A percentile compares a stretch with the other conserved stretches of the same genome.
Evolutionary conservation across 2,329 filamentous ascomycete species (phyloP).

Genomic region (Xylariomycetidae sp.): DNA sequence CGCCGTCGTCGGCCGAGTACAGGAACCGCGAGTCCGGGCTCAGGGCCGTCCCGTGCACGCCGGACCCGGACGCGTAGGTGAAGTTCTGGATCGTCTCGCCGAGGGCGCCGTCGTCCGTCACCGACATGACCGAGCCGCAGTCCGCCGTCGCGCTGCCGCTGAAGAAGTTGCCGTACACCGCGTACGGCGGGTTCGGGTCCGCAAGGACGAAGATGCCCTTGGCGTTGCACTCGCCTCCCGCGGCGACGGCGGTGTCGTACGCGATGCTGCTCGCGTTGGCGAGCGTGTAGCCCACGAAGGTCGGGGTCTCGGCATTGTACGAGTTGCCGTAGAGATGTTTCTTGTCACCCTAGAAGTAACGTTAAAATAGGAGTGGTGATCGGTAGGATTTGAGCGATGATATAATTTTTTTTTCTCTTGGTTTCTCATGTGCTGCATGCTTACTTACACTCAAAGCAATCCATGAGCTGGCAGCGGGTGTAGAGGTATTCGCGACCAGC

Average conservation of each 20-base stretch:
- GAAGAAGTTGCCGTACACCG: constrained; percentile 21
- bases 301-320: constrained; percentile 11
- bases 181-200: constrained; percentile 16
- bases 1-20: constrained; percentile 43
- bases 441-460: constrained; percentile 26
- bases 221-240: constrained; percentile 14
- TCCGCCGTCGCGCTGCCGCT: constrained; percentile 14
- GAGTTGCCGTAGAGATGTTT: constrained; percentile 23
- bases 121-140: constrained; percentile 32
- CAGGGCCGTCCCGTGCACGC: constrained; percentile 43
- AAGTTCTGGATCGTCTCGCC: constrained; percentile 38
- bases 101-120: constrained; percentile 34
- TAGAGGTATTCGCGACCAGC: constrained; percentile 15
- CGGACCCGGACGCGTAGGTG: constrained; percentile 36
- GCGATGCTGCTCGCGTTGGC: constrained; percentile 15
- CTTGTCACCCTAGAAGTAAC: constrained; percentile 22
- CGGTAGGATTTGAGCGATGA: too few species aligned
- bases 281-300: constrained; percentile 20
- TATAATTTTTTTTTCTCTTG: too few species aligned
- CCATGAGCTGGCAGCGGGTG: constrained; percentile 21
- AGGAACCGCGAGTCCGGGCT: constrained; percentile 38
- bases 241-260: constrained; percentile 8
- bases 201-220: constrained; percentile 19
- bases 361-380: too few species aligned
- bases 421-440: too few species aligned